A percentile compares a stretch with the other conserved stretches of the same genome.
Evolutionary conservation across 371 early-diverging fungal species (phyloP).

Genomic region (Lichtheimia ramosa): DNA sequence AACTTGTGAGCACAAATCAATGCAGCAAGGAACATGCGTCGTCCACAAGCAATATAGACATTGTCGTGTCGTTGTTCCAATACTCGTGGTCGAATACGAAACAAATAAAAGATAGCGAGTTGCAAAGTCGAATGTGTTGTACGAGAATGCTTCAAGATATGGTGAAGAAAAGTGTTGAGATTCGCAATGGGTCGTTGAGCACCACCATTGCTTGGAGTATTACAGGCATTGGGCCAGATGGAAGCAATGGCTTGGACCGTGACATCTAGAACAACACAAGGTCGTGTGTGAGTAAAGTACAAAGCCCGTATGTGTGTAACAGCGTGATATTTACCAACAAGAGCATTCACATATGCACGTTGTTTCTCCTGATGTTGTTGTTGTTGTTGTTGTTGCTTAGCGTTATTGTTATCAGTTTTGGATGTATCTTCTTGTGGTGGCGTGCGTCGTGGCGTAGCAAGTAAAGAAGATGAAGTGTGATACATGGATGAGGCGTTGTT

Average conservation of each 20-base stretch:
- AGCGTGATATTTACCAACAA: constrained; percentile 39
- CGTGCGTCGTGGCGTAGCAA: background rate
- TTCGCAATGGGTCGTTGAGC: constrained; percentile 51
- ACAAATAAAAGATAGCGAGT: constrained; percentile 71
- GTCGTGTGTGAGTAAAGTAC: background rate
- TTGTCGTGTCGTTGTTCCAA: constrained; percentile 24
- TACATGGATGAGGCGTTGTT: constrained; percentile 7
- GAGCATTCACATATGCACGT: constrained; percentile 43
- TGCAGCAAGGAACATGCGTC: constrained; percentile 82
- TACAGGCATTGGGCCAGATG: constrained; percentile 48
- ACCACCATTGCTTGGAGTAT: constrained; percentile 23
- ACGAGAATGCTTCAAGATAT: constrained; percentile 73
- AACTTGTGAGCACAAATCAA: constrained; percentile 79
- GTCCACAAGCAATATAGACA: constrained; percentile 58
- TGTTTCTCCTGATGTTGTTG: constrained; percentile 23
- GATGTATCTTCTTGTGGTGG: background rate
- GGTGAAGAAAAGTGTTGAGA: constrained; percentile 69
- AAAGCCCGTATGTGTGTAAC: background rate
- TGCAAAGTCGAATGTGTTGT: constrained; percentile 81
- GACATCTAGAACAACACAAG: constrained; percentile 25
- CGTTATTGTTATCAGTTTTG: background rate
- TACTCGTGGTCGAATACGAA: constrained; percentile 52
- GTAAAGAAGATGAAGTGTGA: background rate
- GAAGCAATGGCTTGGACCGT: constrained; percentile 58
- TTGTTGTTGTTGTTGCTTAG: constrained; percentile 9